Evolutionary conservation across 352 stramenopile species (phyloP), one percentile per base, ranked within the genome.

Genomic region (Thalassiosira livingstoniorum): DNA sequence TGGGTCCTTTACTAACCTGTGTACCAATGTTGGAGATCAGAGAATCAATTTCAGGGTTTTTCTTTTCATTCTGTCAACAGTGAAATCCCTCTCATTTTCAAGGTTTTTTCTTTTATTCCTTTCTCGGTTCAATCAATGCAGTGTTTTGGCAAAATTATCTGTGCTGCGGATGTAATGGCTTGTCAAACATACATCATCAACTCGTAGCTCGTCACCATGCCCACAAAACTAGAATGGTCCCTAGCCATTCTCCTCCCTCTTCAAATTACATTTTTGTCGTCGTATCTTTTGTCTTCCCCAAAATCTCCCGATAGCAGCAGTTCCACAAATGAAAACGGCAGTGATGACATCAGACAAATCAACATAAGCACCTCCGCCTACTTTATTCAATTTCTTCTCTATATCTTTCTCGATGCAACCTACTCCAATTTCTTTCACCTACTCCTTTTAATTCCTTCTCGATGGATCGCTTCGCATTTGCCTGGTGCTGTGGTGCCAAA

Each of bases 361-460:
- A 35, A 25, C 18, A 21, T 18, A 0, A 47, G 42, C 75, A 32
- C 7, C 53, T 39, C 31, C 62, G 45, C 51, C 4, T 76, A 80
- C 43, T 64, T 78, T 51, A 58, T 67, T 45, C 53, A 55, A 58
- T 84, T 54, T 39, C 18, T 42, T 25, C 39, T 86, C 37, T 79
- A 71, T 42, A 39, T 86, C 27, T 55, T 86, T 37, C 78, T 86
- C 25, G 78, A 86, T 63, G 63, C 78, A 37, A 57, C 78, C 27
- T 78, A 72, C 55, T 53, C 64, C 3, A 32, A 86, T 34, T 62
- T 82, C 2, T 86, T 86, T 43, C 74, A 86, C 37, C 47, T 63
- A n/a, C 13, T 78, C 18, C 54, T 82, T 18, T 34, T 82, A 0
- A 18, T 75, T 34, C 78, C 78, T 0, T 43, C 65, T 23, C 57